These are phyloP conservation scores for Cytospora schulzeri DNA, from an alignment of 2,329 filamentous ascomycete species.

Conservation along the genomic window DNA sequence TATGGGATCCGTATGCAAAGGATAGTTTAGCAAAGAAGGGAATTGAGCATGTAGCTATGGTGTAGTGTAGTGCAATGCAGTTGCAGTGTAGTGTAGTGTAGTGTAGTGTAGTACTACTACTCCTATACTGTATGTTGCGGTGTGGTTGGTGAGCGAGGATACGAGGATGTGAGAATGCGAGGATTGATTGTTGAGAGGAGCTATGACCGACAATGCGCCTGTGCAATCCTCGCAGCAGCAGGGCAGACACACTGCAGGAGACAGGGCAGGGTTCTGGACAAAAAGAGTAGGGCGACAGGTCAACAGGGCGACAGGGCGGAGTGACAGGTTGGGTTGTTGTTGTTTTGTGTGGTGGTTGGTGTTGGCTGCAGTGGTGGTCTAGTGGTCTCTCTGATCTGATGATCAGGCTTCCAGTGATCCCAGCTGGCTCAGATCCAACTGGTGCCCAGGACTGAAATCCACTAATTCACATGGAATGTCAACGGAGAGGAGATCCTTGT, in stretches of 20 bases:
- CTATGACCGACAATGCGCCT: constrained; percentile 21
- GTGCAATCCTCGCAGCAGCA: constrained; percentile 17
- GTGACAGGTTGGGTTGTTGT: not conserved
- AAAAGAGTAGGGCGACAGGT: not conserved
- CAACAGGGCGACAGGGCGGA: no score
- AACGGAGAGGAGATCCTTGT: not conserved
- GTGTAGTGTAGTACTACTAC: not conserved
- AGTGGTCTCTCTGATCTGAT: not conserved
- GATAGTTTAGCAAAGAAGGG: not conserved
- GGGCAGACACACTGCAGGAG: constrained; percentile 3
- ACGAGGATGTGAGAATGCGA: not conserved
- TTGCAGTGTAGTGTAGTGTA: not conserved
- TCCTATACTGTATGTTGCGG: constrained; percentile 16
- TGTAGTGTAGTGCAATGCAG: not conserved
- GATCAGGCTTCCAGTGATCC: not conserved
- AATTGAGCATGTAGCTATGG: not conserved
- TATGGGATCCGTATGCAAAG: constrained; percentile 8
- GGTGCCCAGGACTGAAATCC: not conserved
- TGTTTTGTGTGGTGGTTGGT: not conserved
- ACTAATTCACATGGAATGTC: not conserved
- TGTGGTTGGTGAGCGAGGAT: constrained; percentile 14
- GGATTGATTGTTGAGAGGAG: constrained; percentile 13
- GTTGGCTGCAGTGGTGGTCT: not conserved
- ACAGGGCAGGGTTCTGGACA: not conserved
- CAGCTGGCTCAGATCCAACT: not conserved